A percentile compares a stretch with the other conserved stretches of the same genome.
Conservation (phyloP, 495 filamentous ascomycete species). For the Lasiosphaeria ovina region DNA sequence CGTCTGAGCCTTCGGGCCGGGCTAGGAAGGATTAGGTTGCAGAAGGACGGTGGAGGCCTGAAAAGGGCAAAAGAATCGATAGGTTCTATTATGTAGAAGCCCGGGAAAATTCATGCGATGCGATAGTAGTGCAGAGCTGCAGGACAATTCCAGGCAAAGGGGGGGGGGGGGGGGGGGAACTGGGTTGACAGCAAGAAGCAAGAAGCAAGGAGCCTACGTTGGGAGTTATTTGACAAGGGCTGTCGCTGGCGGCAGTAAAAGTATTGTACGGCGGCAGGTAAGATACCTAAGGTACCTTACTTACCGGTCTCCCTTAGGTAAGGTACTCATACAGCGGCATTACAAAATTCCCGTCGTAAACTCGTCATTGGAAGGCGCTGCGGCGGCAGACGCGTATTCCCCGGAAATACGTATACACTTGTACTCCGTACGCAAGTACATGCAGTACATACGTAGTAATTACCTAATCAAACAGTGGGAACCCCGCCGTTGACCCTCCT, state of each 20-base stretch:
- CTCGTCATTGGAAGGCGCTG: no score
- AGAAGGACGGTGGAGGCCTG: background rate
- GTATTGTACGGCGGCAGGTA: background rate
- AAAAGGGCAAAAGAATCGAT: background rate
- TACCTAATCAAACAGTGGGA: no score
- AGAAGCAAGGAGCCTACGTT: background rate
- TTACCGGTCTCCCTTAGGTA: no score
- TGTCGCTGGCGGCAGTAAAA: background rate
- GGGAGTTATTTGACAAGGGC: conserved; percentile 10
- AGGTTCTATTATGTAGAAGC: background rate
- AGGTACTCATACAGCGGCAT: no score
- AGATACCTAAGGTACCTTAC: background rate
- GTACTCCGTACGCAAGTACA: no score
- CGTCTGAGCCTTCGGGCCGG: background rate
- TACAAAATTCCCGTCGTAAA: no score
- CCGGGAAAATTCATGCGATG: background rate
- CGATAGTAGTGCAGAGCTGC: background rate
- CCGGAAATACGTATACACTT: no score
- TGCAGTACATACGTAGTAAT: no score
- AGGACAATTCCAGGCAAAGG: conserved; percentile 14
- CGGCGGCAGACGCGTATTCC: no score
- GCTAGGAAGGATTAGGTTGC: conserved; percentile 1
- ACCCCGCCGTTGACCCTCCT: no score
- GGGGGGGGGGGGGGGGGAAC: background rate
- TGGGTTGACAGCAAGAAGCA: conserved; percentile 1